These are phyloP conservation scores for Neopestalotiopsis rosae DNA, from an alignment of 2,329 filamentous ascomycete genomes.

Conservation along the genomic window DNA sequence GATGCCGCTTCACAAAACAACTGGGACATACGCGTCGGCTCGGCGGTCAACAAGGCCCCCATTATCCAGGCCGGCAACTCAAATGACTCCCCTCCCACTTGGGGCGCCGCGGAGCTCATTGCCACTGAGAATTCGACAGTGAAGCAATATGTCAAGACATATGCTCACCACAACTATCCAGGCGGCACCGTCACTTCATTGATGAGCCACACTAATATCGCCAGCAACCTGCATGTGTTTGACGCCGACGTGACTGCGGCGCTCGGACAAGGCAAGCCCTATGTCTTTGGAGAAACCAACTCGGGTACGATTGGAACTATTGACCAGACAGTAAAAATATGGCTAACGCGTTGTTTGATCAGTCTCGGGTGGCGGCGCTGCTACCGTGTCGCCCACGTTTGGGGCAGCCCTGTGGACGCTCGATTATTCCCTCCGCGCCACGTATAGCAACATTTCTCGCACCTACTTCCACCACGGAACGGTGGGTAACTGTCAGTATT, in stretches of 20 bases:
- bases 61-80: constrained; percentile 49
- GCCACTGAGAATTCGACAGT: constrained; percentile 41
- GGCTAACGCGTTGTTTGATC: neutral
- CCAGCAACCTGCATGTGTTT: constrained; percentile 44
- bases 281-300: constrained; percentile 56
- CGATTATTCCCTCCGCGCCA: constrained; percentile 47
- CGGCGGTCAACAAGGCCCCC: constrained; percentile 36
- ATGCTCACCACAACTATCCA: constrained; percentile 56
- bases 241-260: constrained; percentile 47
- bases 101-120: constrained; percentile 45
- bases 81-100: constrained; percentile 40
- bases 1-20: constrained; percentile 46
- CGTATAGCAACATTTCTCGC: constrained; percentile 42
- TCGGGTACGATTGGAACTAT: constrained; percentile 42
- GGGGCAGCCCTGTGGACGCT: constrained; percentile 57
- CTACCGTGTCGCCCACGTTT: constrained; percentile 49
- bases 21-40: constrained; percentile 42
- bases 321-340: constrained; percentile 31
- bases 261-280: constrained; percentile 43
- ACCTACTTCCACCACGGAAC: constrained; percentile 59
- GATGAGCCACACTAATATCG: constrained; percentile 50
- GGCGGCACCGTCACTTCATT: constrained; percentile 46
- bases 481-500: constrained; percentile 51
- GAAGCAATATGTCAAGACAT: constrained; percentile 45
- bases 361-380: constrained; percentile 45